Percentiles rank a stretch among this genome's conserved stretches.
phyloP scores from a whole-genome alignment of 2,329 filamentous ascomycete genomes.

The Graphiopsis chlorocephala region DNA sequence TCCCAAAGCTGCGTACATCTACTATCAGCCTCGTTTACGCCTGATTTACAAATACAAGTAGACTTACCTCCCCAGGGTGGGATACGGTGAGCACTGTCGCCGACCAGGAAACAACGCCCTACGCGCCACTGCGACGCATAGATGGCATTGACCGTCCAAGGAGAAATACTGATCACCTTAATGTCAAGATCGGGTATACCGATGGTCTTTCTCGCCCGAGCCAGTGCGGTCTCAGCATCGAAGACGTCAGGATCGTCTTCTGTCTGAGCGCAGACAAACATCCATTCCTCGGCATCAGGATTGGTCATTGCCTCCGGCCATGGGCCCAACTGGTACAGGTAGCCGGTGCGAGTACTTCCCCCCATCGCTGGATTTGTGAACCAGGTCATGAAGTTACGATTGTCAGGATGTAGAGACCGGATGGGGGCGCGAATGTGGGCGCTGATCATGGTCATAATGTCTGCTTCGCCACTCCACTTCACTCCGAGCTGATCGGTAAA shows the following conservation, averaged over 20 bases:
- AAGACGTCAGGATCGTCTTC: conserved; percentile 28
- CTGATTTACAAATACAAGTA: too few relatives aligned
- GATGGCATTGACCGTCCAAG: conserved; percentile 35
- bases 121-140: conserved; percentile 29
- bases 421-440: conserved; percentile 35
- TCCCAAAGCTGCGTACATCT: conserved; percentile 40
- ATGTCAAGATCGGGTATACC: conserved; percentile 32
- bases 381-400: conserved; percentile 36
- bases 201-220: conserved; percentile 29
- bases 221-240: conserved; percentile 26
- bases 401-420: conserved; percentile 29
- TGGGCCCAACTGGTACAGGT: conserved; percentile 37
- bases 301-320: conserved; percentile 25
- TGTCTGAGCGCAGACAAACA: conserved; percentile 30
- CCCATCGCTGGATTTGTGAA: conserved; percentile 36
- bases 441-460: conserved; percentile 37
- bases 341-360: conserved; percentile 35
- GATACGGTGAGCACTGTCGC: conserved; percentile 39
- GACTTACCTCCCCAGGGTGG: conserved; percentile 16
- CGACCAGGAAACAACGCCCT: conserved; percentile 36
- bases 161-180: conserved; percentile 33
- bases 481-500: conserved; percentile 34
- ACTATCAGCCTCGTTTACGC: not conserved
- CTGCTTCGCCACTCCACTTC: conserved; percentile 30
- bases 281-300: conserved; percentile 34